A percentile compares a stretch with the other conserved stretches of the same genome.
Conservation (phyloP, 2,329 filamentous ascomycete species). For the Trichoderma brevicompactum region DNA sequence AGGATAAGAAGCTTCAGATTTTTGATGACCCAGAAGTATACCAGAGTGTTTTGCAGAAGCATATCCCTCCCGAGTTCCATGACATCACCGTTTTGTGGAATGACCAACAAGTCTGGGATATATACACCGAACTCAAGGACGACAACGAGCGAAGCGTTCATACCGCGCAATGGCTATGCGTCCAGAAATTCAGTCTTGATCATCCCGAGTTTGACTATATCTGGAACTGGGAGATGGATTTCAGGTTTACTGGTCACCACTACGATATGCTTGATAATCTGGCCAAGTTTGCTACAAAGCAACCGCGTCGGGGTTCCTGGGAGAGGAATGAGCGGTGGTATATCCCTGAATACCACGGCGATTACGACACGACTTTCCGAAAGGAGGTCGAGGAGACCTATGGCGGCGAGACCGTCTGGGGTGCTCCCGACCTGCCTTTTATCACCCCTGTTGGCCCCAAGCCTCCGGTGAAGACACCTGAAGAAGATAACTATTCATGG, state of each 20-base stretch:
- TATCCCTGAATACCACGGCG: conserved; percentile 69
- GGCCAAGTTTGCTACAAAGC: conserved; percentile 63
- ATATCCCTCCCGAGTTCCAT: conserved; percentile 71
- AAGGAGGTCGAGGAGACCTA: conserved; percentile 60
- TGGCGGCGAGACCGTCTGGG: conserved; percentile 67
- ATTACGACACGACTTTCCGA: conserved; percentile 70
- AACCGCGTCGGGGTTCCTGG: conserved; percentile 74
- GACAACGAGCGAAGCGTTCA: conserved; percentile 59
- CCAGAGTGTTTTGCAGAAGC: conserved; percentile 60
- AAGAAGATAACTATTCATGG: conserved; percentile 73
- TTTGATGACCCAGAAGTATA: conserved; percentile 65
- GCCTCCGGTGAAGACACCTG: conserved; percentile 61
- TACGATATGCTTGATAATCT: conserved; percentile 77
- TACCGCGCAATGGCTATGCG: conserved; percentile 69
- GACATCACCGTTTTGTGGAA: conserved; percentile 76
- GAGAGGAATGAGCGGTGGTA: conserved; percentile 75
- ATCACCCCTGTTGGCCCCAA: conserved; percentile 65
- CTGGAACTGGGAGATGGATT: conserved; percentile 90
- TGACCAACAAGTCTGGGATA: conserved; percentile 71
- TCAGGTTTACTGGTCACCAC: conserved; percentile 77
- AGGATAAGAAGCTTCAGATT: conserved; percentile 61
- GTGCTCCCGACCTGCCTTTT: conserved; percentile 62
- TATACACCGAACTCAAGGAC: conserved; percentile 77
- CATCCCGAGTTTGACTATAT: conserved; percentile 80
- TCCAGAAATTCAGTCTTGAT: conserved; percentile 75